phyloP scores from a whole-genome alignment of 306 rosid species.

The Castanospermum australe region DNA sequence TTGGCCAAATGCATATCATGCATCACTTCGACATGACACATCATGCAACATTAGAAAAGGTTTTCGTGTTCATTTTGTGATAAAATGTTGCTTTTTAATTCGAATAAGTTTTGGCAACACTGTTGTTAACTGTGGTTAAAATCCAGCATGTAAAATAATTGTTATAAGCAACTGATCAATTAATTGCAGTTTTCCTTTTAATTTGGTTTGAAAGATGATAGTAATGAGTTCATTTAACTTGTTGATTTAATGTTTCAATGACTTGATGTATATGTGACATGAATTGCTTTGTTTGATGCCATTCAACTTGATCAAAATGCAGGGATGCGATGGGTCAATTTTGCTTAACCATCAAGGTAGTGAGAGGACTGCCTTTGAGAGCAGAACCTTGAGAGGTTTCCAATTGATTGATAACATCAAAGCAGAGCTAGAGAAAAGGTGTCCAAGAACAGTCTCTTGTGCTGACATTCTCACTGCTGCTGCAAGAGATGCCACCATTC shows the following conservation, averaged over 20 bases:
- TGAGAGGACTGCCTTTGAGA: slow-evolving; percentile 62
- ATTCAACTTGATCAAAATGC: slow-evolving; percentile 16
- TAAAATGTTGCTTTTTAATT: not conserved
- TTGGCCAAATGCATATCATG: not conserved
- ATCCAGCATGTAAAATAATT: not conserved
- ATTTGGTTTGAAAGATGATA: not conserved
- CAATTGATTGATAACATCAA: slow-evolving; percentile 72
- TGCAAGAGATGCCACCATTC: slow-evolving; percentile 82
- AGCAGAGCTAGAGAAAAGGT: slow-evolving; percentile 53
- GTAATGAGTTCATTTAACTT: not conserved
- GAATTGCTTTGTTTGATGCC: not conserved
- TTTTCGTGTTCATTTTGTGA: not conserved
- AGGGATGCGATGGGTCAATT: slow-evolving; percentile 89
- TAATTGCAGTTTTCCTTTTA: not conserved
- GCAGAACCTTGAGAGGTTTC: slow-evolving; percentile 77
- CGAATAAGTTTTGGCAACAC: not conserved
- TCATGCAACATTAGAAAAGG: not conserved
- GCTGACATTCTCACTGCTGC: slow-evolving; percentile 86
- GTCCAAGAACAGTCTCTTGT: slow-evolving; percentile 83
- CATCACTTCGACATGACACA: not conserved
- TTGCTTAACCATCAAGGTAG: slow-evolving; percentile 55
- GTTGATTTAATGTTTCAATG: not conserved
- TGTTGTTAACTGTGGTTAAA: not conserved
- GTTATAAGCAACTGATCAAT: not conserved
- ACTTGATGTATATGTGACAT: not conserved